Base-by-base conservation (phyloP, 192 early-diverging fungal genomes). In the Dissophora globulifera region DNA sequence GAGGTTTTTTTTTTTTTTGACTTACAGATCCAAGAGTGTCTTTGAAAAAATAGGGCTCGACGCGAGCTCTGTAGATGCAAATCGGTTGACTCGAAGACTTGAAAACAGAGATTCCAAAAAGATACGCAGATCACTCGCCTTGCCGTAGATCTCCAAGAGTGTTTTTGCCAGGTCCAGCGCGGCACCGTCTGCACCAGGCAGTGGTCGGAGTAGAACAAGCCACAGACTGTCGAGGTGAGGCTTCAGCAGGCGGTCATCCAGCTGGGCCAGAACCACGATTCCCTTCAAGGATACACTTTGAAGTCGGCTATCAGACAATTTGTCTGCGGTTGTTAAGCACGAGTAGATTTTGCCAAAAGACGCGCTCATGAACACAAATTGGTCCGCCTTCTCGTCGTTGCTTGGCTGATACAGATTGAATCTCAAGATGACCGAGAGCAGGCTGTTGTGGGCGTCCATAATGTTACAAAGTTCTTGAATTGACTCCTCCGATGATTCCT, bases 391-490 rank as follows among this genome's bases (percentile, higher is more conserved):
- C 46, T 67, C 52, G 38, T 76, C 65, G 40, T 76, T 76, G 38
- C 72, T 76, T 3, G 72, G 72, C 47, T 76, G 72, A 30, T 76
- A 76, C 63, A 76, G 66, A 47, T 76, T 67, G 32, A 76, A 58
- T 22, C 67, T 52, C 19, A 76, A 27, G 12, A 76, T 46, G 0
- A 64, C 45, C 7, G 58, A 52, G 6, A 76, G 64, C 2, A 76
- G 31, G 7, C 29, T 12, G 52, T 67, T 76, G 58, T 55, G 72
- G 0, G 62, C 50, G 8, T 76, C 63, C 61, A 76, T 76, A 46
- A 76, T 62, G 17, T 61, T 33, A 26, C 33, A 42, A 7, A 76
- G 50, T 5, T 76, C 50, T 6, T 42, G 46, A 26, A 76, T 31
- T 1, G 58, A 54, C 13, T 40, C 6, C n/a, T 47, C 45, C 0